Evolutionary conservation across 2,329 filamentous ascomycete genomes (phyloP), one percentile per base, ranked within the genome.

Genomic region (Pseudocercospora macadamiae): DNA sequence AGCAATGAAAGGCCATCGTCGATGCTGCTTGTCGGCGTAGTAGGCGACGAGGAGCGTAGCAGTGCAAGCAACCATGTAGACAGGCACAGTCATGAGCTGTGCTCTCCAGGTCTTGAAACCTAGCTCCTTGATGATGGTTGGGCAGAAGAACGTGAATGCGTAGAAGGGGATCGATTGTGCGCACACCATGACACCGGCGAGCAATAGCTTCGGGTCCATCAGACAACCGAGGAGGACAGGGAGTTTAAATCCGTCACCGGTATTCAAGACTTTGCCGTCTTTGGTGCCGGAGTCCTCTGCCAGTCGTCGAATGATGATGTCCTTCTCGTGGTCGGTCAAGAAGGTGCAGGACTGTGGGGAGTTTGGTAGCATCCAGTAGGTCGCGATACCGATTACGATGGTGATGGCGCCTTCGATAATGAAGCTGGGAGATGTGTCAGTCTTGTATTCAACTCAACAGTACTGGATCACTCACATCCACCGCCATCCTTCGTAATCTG

Each of bases 111-210:
- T 69, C 3, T 74, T 74, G 60, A 77, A 80, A 5, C 77, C 78
- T 62, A 80, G 76, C 23, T 73, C 73, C 28, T 71, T 73, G 57
- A 79, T 77, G 61, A 86, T 85, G 1, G 79, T 79, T 2, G 84
- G 84, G 3, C 85, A 71, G 66, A 86, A 86, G 8, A 82, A 85
- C 62, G 77, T 80, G 69, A 85, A 84, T n/a, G 82, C 83, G 65
- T 83, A 70, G 0, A 92, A 80, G 83, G 91, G 89, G 1, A 87
- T 90, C 68, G 91, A 88, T 64, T 74, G 67, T 7, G 26, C 67
- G 68, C 65, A 65, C 52, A 70, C 69, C 64, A 67, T 63, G 37
- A 72, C 37, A 10, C 67, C 73, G 59, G 74, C 75, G 9, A 79
- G 71, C 64, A 77, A 80, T 49, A 78, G 76, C 63, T 78, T 79